Percentiles rank a stretch among this genome's conserved stretches.
These are phyloP conservation scores for Xylaria sp. DNA, from an alignment of 2,329 filamentous ascomycete genomes.

Conservation along the genomic window DNA sequence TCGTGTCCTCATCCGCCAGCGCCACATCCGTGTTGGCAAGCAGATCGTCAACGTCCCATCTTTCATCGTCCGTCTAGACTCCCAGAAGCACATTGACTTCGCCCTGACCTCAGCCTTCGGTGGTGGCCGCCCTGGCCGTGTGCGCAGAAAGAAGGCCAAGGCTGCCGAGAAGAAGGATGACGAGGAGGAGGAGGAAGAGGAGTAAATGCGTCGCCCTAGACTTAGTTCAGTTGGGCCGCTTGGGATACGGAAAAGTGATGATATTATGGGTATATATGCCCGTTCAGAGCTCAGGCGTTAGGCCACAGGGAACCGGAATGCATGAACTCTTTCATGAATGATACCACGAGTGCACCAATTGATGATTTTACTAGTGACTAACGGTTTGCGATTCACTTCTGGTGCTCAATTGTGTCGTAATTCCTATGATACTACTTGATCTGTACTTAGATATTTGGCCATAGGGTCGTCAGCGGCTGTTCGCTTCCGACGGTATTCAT, in stretches of 20 bases:
- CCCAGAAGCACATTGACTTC: conserved; percentile 99
- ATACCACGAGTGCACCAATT: conserved; percentile 42
- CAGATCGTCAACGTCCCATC: conserved; percentile 99
- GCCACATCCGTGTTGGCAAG: conserved; percentile 99
- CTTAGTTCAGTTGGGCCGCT: conserved; percentile 46
- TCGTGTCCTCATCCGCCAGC: conserved; percentile 99
- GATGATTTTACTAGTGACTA: conserved; percentile 39
- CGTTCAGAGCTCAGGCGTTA: conserved; percentile 65
- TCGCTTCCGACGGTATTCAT: conserved; percentile 82
- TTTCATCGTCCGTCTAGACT: conserved; percentile 99
- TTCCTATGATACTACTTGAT: conserved; percentile 66
- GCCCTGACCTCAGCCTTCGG: conserved; percentile 97
- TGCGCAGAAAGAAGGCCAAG: conserved; percentile 99
- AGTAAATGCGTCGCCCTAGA: conserved; percentile 58
- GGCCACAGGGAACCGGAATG: conserved; percentile 57
- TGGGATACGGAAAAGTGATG: conserved; percentile 50
- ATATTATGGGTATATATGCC: conserved; percentile 53
- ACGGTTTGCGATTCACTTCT: conserved; percentile 13
- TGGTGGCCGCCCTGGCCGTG: conserved; percentile 95
- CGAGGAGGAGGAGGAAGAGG: conserved; percentile 87
- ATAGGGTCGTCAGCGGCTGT: conserved; percentile 84
- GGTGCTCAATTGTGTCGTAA: conserved; percentile 3
- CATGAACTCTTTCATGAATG: conserved; percentile 47
- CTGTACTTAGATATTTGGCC: conserved; percentile 81
- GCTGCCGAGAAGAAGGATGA: conserved; percentile 87